Evolutionary conservation across 148 eudicot genomes (phyloP), one percentile per base, ranked within the genome.

Genomic region (Rheum nobile): DNA sequence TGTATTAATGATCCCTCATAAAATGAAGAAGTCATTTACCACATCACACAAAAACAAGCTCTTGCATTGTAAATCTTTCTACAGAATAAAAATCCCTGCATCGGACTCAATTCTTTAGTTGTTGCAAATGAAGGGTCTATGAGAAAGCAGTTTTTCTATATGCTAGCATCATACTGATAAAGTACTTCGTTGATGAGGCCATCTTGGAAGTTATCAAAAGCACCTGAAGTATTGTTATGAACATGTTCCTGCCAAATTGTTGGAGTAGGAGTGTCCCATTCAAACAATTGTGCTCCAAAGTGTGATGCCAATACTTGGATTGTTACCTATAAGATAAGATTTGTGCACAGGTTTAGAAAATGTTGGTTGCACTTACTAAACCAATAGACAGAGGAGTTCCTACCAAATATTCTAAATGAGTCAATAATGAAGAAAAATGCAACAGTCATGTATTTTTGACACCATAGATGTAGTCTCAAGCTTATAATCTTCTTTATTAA

Each of bases 181-280:
- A 17, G 57, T 21, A n/a, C 57, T 50, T 4, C 19, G 57, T 50
- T 14, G 9, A n/a, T 50, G 6, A 50, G 57, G 24, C 21, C 41
- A 32, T 67, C 42, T 19, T 31, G 41, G 16, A n/a, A 47, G 41
- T 19, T 32, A 35, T 24, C n/a, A 24, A 32, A 77, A 75, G 52
- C 85, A 94, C 97, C 98, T 81, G 91, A 76, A 82, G 71, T 79
- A 24, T 77, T 77, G 84, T 83, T 88, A 71, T 94, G 96, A 75
- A 87, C 46, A 80, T 94, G 98, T 77, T 94, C 98, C 79, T 85
- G 90, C 98, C 98, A 94, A 76, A 91, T 77, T 72, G 97, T 94
- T 10, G 98, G 98, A 70, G 91, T 91, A 77, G 98, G 98, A 35
- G 97, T 88, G 76, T 85, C 87, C 98, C 98, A 94, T 84, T 94